Base-by-base conservation (phyloP, 1,284 basidiomycete species). In the Cryptococcus hybrid region DNA sequence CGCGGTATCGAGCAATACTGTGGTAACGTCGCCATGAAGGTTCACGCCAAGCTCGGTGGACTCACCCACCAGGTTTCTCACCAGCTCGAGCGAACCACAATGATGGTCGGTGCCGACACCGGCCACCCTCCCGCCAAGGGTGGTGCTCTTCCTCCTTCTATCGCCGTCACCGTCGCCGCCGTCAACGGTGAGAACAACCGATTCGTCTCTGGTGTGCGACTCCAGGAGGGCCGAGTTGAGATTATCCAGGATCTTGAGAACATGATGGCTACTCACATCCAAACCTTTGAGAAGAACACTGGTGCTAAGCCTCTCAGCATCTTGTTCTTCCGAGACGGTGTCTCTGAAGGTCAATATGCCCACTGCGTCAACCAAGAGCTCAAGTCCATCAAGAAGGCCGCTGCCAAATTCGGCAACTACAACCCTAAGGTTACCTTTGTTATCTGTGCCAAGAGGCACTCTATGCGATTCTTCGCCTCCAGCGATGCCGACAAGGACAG, bases 41-140 rank as follows among this genome's bases (percentile, higher is more conserved):
- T 78, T 58, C 71, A 80, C 64, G 69, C 73, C 55, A 82, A 82
- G 76, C 75, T 82, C 40, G 77, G 78, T n/a, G 81, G 81, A 47
- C 63, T 77, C 47, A 82, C 80, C 38, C 78, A 78, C 60, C 63
- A 67, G 35, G 66, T 79, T 13, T 63, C 54, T 18, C 46, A 55
- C 38, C 15, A 73, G 64, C 55, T 75, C 45, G 70, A 70, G 57
- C 71, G 67, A 51, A 67, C 59, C 4, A 80, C 78, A 1, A 79
- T 82, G 76, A 71, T 82, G 55, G 66, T 82, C 8, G 76, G 76
- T 13, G 75, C 74, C 15, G 76, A 78, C 51, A 60, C 65, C 24
- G 63, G 63, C 35, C 71, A 73, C 47, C 69, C 71, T 35, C 62
- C 65, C 9, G 52, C 61, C 9, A 67, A 66, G 5, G 69, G 67